Evolutionary conservation across 2,329 filamentous ascomycete species (phyloP).

Genomic region (Epichloe glyceriae): DNA sequence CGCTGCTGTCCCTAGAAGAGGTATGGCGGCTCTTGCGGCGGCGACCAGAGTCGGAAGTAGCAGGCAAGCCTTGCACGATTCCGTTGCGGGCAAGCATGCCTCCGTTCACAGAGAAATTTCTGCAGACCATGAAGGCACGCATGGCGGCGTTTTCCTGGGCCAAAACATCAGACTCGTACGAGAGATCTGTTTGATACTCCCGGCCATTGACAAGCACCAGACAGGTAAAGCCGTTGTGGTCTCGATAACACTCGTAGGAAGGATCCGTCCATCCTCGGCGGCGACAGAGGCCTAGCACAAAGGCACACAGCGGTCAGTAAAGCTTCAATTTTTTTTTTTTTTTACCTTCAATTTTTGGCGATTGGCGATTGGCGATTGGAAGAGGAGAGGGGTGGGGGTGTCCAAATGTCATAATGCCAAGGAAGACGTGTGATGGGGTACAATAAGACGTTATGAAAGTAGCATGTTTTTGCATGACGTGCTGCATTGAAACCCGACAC

Average conservation of each 20-base stretch:
- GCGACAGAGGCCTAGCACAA: slow-evolving; percentile 68
- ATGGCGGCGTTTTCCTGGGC: slow-evolving; percentile 91
- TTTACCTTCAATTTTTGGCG: background rate
- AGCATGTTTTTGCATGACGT: background rate
- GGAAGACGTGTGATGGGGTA: background rate
- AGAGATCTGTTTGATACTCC: slow-evolving; percentile 84
- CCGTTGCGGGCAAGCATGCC: slow-evolving; percentile 69
- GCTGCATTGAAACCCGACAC: background rate
- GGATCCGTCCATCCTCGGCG: slow-evolving; percentile 90
- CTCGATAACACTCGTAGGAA: slow-evolving; percentile 70
- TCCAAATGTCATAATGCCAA: background rate
- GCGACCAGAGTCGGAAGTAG: slow-evolving; percentile 32
- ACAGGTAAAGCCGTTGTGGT: slow-evolving; percentile 68
- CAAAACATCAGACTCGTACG: slow-evolving; percentile 68
- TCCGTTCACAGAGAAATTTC: slow-evolving; percentile 93
- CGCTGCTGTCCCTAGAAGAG: slow-evolving; percentile 32
- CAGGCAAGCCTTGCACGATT: slow-evolving; percentile 53
- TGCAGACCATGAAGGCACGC: slow-evolving; percentile 93
- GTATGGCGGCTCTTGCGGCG: slow-evolving; percentile 39
- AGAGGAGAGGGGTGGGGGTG: background rate
- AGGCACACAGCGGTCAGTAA: background rate
- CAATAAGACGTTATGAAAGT: background rate
- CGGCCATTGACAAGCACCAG: slow-evolving; percentile 91
- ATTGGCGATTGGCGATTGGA: background rate
- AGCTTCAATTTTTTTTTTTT: background rate